Evolutionary conservation across 2,329 filamentous ascomycete species (phyloP).

Genomic region (Diaporthe sp.): DNA sequence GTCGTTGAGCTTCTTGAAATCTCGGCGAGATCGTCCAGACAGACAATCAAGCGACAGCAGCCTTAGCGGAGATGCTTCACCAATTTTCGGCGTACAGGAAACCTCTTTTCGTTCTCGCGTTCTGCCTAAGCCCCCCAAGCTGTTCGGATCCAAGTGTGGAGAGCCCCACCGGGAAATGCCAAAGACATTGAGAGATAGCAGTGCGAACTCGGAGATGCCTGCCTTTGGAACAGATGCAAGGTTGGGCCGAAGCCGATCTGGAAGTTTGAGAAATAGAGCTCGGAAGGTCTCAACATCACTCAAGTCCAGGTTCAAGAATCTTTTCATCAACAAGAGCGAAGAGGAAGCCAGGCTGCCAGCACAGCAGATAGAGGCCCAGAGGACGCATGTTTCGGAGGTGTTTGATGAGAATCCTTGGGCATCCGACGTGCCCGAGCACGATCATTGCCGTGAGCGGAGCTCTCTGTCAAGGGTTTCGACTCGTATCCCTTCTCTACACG

Average conservation of each 20-base stretch:
- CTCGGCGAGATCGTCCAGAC: constrained; percentile 47
- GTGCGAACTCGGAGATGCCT: constrained; percentile 48
- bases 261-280: constrained; percentile 64
- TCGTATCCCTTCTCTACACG: constrained; percentile 65
- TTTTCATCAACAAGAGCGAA: constrained; percentile 63
- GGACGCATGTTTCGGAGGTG: constrained; percentile 48
- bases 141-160: constrained; percentile 58
- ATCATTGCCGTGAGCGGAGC: constrained; percentile 34
- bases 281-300: constrained; percentile 74
- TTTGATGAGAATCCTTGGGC: constrained; percentile 39
- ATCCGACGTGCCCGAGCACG: constrained; percentile 3
- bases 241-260: constrained; percentile 47
- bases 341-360: constrained; percentile 57
- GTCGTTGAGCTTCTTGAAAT: constrained; percentile 66
- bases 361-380: constrained; percentile 67
- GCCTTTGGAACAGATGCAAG: constrained; percentile 31
- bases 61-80: constrained; percentile 49
- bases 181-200: constrained; percentile 65
- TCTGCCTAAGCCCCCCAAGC: constrained; percentile 58
- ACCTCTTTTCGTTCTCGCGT: constrained; percentile 42
- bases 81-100: constrained; percentile 47
- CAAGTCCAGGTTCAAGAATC: constrained; percentile 71
- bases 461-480: constrained; percentile 63
- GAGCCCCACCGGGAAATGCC: constrained; percentile 56
- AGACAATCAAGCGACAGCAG: constrained; percentile 33